Evolutionary conservation across 331 rosid genomes (phyloP).

Genomic region (Rosa hybrid): DNA sequence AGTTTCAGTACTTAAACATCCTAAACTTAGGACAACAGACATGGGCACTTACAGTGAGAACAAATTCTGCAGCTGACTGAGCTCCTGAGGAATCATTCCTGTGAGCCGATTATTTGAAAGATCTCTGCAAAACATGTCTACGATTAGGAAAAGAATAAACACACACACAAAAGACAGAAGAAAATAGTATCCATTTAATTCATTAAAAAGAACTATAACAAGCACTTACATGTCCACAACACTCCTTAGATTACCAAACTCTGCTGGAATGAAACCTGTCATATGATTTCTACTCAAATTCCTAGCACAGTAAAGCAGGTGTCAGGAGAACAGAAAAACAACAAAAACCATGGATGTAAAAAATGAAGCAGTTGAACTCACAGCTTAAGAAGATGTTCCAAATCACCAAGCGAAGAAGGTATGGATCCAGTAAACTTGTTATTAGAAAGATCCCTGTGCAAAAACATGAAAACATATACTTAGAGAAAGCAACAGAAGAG

Average conservation of each 20-base stretch:
- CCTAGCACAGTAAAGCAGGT: constrained; percentile 37
- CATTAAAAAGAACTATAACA: background rate
- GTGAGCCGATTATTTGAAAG: constrained; percentile 78
- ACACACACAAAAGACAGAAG: background rate
- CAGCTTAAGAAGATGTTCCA: constrained; percentile 98
- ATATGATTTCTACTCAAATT: constrained; percentile 84
- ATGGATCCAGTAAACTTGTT: constrained; percentile 71
- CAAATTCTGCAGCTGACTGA: constrained; percentile 89
- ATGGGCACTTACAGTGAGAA: constrained; percentile 61
- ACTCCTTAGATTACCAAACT: constrained; percentile 93
- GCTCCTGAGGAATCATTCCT: constrained; percentile 84
- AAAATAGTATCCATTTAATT: background rate
- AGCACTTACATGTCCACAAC: constrained; percentile 87
- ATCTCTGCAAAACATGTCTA: constrained; percentile 57
- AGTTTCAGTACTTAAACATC: background rate
- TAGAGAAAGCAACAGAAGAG: background rate
- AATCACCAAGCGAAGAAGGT: constrained; percentile 94
- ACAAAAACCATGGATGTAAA: background rate
- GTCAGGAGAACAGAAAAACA: constrained; percentile 31
- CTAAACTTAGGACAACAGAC: background rate
- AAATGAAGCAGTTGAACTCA: constrained; percentile 42
- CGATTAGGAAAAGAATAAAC: background rate
- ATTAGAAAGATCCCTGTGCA: constrained; percentile 78
- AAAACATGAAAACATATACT: constrained; percentile 11
- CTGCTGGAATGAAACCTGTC: constrained; percentile 77